Percentiles rank a stretch among this genome's conserved stretches.
Evolutionary conservation across 2,329 filamentous ascomycete species (phyloP).

Genomic region (Xylaria sp.): DNA sequence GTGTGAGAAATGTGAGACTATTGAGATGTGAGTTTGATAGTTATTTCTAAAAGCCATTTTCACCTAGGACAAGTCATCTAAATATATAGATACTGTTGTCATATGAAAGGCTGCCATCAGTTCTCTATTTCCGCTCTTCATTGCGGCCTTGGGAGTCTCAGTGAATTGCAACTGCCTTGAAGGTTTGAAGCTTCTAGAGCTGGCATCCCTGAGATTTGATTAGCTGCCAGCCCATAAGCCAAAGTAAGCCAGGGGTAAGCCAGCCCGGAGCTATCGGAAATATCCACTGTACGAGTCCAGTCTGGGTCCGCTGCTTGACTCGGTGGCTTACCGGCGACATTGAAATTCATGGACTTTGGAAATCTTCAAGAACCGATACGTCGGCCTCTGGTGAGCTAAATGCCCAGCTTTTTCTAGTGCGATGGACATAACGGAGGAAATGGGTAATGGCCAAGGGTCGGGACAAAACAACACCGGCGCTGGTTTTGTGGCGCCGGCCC

Average conservation of each 20-base stretch:
- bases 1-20: background rate
- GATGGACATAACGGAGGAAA: background rate
- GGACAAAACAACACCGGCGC: background rate
- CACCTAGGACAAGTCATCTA: background rate
- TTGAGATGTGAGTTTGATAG: constrained; percentile 2
- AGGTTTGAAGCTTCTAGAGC: constrained; percentile 11
- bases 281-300: background rate
- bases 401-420: background rate
- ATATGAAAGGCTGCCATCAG: background rate
- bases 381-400: constrained; percentile 9
- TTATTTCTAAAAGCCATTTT: background rate
- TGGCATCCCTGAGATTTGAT: constrained; percentile 31
- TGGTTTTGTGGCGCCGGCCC: background rate
- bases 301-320: background rate
- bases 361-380: background rate
- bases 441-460: constrained; percentile 17
- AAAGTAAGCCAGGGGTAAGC: constrained; percentile 23
- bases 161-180: background rate
- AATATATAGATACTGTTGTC: constrained; percentile 25
- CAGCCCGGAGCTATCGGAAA: constrained; percentile 28
- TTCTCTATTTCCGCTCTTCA: background rate
- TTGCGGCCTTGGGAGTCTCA: background rate
- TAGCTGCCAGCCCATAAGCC: constrained; percentile 36
- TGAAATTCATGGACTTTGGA: background rate
- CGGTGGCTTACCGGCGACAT: constrained; percentile 28